Evolutionary conservation across 176 grass and related monocot genomes (phyloP), one percentile per base, ranked within the genome.

Genomic region (Zoysia pacifica): DNA sequence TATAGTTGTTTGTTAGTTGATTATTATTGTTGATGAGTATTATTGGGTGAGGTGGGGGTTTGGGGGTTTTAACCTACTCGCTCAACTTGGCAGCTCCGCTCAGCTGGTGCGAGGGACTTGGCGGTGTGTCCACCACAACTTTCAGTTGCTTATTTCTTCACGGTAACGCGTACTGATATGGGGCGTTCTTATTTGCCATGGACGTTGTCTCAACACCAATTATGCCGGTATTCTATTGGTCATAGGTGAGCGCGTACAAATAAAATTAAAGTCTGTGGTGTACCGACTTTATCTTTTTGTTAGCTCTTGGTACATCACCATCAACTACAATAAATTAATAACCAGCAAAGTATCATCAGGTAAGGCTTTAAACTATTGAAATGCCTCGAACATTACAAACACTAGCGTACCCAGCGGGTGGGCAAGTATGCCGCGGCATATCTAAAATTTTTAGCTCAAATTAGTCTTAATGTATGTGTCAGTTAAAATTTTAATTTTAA

Each of bases 41-140:
- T 81, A 84, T 81, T 75, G 81, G 81, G 81, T 84, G 86, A 64
- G 85, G 79, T 58, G 51, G 72, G 70, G 85, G 38, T 79, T 88
- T 46, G 67, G 48, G 8, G 76, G 82, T 40, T 80, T 89, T 81
- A 16, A 85, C 66, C 82, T 41, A 70, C 60, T 71, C 75, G 3
- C 47, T 40, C 61, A 78, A 80, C 53, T 71, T 16, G 50, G 59
- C 37, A 63, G 48, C 74, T 72, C 58, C n/a, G 50, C 49, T 73
- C 70, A 39, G 71, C 39, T 62, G 39, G 61, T 67, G 65, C 60
- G 76, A 72, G 59, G 68, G 41, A 74, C 80, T 85, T 77, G 77
- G 77, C 48, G 36, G 48, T 84, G 82, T 63, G 77, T 72, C 87
- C 72, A 85, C 87, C 77, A 80, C 65, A 67, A 42, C 81, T 81